Conservation (phyloP, 768 basidiomycete genomes). For the Pleurotus salmoneostramineus region DNA sequence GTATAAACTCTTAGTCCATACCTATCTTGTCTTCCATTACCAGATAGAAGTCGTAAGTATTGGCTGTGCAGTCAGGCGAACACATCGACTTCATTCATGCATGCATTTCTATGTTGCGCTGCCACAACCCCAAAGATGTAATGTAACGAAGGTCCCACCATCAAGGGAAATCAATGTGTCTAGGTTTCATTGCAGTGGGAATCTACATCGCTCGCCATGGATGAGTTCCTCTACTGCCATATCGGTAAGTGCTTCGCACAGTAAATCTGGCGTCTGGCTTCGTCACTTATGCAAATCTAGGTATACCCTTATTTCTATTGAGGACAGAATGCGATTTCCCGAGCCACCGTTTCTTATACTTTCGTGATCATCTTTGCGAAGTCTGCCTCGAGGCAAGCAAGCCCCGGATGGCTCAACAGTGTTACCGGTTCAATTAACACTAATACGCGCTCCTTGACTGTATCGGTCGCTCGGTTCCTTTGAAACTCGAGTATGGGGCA, state of each 20-base stretch:
- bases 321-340: background rate
- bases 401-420: background rate
- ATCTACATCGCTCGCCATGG: background rate
- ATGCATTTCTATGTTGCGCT: too few relatives aligned
- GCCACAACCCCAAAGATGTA: too few relatives aligned
- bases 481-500: too few relatives aligned
- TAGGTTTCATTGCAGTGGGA: background rate
- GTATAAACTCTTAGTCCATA: too few relatives aligned
- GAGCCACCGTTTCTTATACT: background rate
- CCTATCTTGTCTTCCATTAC: too few relatives aligned
- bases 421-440: background rate
- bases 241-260: background rate
- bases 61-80: too few relatives aligned
- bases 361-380: background rate
- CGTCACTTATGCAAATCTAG: background rate
- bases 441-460: too few relatives aligned
- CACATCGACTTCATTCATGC: too few relatives aligned
- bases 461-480: too few relatives aligned
- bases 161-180: slow-evolving; percentile 5
- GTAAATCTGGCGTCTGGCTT: background rate
- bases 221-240: background rate
- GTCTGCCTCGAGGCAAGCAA: background rate
- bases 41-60: too few relatives aligned
- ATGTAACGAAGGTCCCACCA: background rate
- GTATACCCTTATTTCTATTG: background rate